Conservation (phyloP, 345 rosid species). For the Durio zibethinus region DNA sequence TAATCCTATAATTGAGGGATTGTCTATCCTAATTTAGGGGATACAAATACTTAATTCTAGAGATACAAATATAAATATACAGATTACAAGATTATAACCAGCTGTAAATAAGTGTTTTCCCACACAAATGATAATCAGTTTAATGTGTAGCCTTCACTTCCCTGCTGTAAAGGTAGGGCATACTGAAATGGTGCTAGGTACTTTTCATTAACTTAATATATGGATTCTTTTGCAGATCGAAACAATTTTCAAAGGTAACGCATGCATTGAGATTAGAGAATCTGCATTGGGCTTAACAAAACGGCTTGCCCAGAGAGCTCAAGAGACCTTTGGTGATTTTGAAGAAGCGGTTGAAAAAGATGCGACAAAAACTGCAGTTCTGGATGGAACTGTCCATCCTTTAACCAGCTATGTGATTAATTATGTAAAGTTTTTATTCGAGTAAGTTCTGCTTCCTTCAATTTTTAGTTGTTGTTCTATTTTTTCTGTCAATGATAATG, state of each 20-base stretch:
- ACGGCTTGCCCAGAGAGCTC: slow-evolving; percentile 86
- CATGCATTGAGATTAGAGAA: slow-evolving; percentile 85
- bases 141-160: not conserved
- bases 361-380: slow-evolving; percentile 88
- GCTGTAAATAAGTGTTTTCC: no score
- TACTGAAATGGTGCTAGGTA: not conserved
- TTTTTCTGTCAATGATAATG: not conserved
- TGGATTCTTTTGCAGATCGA: slow-evolving; percentile 56
- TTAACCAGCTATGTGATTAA: slow-evolving; percentile 97
- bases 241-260: slow-evolving; percentile 71
- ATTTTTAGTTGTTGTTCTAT: not conserved
- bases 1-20: no score
- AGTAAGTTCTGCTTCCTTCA: slow-evolving; percentile 53
- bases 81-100: no score
- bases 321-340: slow-evolving; percentile 96
- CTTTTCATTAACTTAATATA: not conserved
- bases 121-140: not conserved
- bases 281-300: slow-evolving; percentile 83
- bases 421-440: slow-evolving; percentile 93
- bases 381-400: slow-evolving; percentile 97
- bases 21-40: no score
- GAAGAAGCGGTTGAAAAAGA: slow-evolving; percentile 98
- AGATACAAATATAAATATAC: no score
- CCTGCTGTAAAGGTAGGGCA: not conserved
- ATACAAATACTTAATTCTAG: no score